These are phyloP conservation scores for Didymella exigua DNA, from an alignment of 2,329 filamentous ascomycete genomes.

Conservation along the genomic window DNA sequence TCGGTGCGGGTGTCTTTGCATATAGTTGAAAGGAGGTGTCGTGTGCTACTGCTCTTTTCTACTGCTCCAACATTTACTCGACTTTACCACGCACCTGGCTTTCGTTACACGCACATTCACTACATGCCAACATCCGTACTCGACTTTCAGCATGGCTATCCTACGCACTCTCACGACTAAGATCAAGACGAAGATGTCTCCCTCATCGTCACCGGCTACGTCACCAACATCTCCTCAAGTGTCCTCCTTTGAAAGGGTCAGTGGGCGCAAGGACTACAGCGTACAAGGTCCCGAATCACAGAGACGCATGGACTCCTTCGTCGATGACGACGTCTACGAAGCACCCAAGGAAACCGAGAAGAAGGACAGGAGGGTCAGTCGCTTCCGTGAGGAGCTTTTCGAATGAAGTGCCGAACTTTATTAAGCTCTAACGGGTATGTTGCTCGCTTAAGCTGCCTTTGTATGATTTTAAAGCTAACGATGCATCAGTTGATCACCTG, in stretches of 20 bases:
- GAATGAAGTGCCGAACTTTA: neutral
- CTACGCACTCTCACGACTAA: conserved; percentile 39
- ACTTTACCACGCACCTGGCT: neutral
- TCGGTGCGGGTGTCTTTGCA: conserved; percentile 14
- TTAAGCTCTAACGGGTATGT: conserved; percentile 17
- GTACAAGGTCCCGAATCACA: conserved; percentile 22
- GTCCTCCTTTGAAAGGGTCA: conserved; percentile 32
- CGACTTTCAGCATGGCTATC: conserved; percentile 34
- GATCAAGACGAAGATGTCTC: conserved; percentile 38
- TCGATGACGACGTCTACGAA: conserved; percentile 21
- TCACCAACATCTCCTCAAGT: conserved; percentile 27
- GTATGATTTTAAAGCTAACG: neutral
- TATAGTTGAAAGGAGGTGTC: conserved; percentile 16
- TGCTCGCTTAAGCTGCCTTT: neutral
- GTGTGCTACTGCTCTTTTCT: conserved; percentile 3
- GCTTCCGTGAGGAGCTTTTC: conserved; percentile 38
- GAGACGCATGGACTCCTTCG: conserved; percentile 28
- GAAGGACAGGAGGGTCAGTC: conserved; percentile 34
- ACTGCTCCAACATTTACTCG: conserved; percentile 1
- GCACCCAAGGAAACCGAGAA: conserved; percentile 24
- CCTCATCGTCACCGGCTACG: conserved; percentile 31
- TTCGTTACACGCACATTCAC: conserved; percentile 1
- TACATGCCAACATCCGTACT: conserved; percentile 9
- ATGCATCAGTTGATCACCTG: neutral
- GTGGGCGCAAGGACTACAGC: conserved; percentile 28